phyloP scores from a whole-genome alignment of 1,284 basidiomycete species.

The Ceratobasidium sp. region DNA sequence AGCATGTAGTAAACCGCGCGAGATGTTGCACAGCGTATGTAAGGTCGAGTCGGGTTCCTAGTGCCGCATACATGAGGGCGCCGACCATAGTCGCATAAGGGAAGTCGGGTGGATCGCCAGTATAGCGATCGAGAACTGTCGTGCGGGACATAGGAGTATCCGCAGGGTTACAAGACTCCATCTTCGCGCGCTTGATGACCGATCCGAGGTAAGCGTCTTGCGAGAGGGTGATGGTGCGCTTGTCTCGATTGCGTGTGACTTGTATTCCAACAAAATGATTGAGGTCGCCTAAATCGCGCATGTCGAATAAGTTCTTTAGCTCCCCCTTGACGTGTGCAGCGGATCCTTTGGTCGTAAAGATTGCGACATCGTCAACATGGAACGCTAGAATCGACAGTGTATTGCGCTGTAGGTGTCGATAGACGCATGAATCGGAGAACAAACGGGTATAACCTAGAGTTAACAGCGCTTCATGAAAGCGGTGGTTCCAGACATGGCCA shows the following conservation, averaged over 20 bases:
- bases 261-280: slow-evolving; percentile 5
- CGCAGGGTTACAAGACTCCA: not conserved
- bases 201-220: not conserved
- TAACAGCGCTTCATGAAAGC: slow-evolving; percentile 4
- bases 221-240: not conserved
- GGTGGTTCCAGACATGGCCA: slow-evolving; percentile 7
- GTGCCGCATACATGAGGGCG: slow-evolving; percentile 45
- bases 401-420: not conserved
- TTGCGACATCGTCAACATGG: slow-evolving; percentile 11
- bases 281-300: slow-evolving; percentile 5
- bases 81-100: slow-evolving; percentile 40
- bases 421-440: slow-evolving; percentile 17
- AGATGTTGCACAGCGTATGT: slow-evolving; percentile 26
- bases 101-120: not conserved
- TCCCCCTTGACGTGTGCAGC: slow-evolving; percentile 19
- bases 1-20: slow-evolving; percentile 16
- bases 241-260: not conserved
- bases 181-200: not conserved
- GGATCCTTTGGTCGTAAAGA: slow-evolving; percentile 9
- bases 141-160: slow-evolving; percentile 11
- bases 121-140: not conserved
- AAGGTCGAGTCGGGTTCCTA: slow-evolving; percentile 40
- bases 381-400: not conserved
- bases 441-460: slow-evolving; percentile 15
- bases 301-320: slow-evolving; percentile 2